phyloP scores from a whole-genome alignment of 2,329 filamentous ascomycete genomes.

The Teratosphaeria pseudoeucalypti region DNA sequence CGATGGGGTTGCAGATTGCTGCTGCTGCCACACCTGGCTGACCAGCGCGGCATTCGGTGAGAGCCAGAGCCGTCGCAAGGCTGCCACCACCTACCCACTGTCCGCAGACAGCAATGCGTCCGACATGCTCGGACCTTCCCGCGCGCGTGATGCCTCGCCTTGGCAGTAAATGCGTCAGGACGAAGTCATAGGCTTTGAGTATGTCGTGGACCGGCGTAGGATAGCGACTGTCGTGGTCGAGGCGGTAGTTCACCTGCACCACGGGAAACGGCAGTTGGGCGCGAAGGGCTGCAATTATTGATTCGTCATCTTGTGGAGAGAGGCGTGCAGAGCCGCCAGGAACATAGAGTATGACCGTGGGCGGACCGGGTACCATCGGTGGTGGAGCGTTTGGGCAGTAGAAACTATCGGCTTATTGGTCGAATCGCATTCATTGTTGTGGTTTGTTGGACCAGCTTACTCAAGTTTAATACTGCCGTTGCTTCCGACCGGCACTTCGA shows the following conservation, averaged over 20 bases:
- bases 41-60: conserved; percentile 39
- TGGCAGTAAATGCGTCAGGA: conserved; percentile 28
- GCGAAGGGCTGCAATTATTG: conserved; percentile 25
- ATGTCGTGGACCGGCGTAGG: conserved; percentile 40
- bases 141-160: conserved; percentile 16
- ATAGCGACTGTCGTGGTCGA: conserved; percentile 27
- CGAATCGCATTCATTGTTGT: background rate
- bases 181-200: conserved; percentile 38
- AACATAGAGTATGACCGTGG: conserved; percentile 29
- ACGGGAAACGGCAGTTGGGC: conserved; percentile 29
- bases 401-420: background rate
- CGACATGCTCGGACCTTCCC: conserved; percentile 18
- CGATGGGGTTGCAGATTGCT: conserved; percentile 37
- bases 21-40: conserved; percentile 33
- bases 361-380: background rate
- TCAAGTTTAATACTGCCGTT: conserved; percentile 34
- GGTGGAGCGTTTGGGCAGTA: background rate
- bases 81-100: conserved; percentile 36
- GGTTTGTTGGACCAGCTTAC: conserved; percentile 15
- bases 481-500: conserved; percentile 13
- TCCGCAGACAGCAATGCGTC: conserved; percentile 35
- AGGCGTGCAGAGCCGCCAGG: conserved; percentile 31
- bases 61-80: conserved; percentile 38
- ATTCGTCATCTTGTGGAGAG: conserved; percentile 20
- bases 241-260: conserved; percentile 37